A percentile compares a stretch with the other conserved stretches of the same genome.
Evolutionary conservation across 164 flowering plant genomes (phyloP).

Genomic region (Santalum album): DNA sequence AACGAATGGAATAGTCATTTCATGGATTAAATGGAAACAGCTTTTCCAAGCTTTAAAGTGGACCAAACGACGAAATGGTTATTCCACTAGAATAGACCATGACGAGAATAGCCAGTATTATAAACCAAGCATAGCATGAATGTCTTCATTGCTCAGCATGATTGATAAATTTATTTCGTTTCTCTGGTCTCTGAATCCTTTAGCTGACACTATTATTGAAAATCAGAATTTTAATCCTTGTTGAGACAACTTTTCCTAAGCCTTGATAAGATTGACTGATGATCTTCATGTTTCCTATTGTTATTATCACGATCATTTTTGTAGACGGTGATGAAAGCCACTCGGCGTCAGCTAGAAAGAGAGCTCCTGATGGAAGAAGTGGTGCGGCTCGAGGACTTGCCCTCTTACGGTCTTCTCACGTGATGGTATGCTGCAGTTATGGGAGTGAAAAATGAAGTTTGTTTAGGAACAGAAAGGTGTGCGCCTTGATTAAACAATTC

Average conservation of each 20-base stretch:
- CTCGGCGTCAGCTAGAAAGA: constrained; percentile 60
- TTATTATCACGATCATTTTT: constrained; percentile 1
- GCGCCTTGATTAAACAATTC: constrained; percentile 1
- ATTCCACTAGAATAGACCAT: too few relatives aligned
- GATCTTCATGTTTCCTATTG: neutral
- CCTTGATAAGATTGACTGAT: neutral
- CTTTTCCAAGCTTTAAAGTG: too few relatives aligned
- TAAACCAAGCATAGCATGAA: too few relatives aligned
- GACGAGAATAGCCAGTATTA: too few relatives aligned
- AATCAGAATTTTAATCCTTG: too few relatives aligned
- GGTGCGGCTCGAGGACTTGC: constrained; percentile 59
- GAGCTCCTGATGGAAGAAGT: constrained; percentile 61
- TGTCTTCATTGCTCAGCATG: too few relatives aligned
- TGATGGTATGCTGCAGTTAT: constrained; percentile 14
- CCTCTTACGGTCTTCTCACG: constrained; percentile 51
- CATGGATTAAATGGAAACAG: too few relatives aligned
- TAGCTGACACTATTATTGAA: too few relatives aligned
- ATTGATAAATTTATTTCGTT: too few relatives aligned
- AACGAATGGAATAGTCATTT: too few relatives aligned
- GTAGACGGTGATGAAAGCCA: constrained; percentile 74
- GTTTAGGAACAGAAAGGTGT: constrained; percentile 1
- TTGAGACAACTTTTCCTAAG: neutral
- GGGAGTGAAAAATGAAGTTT: neutral
- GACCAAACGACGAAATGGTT: too few relatives aligned
- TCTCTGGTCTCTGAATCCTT: too few relatives aligned